A percentile compares a stretch with the other conserved stretches of the same genome.
These are phyloP conservation scores for Clathrus columnatus DNA, from an alignment of 768 basidiomycete species.

Conservation along the genomic window DNA sequence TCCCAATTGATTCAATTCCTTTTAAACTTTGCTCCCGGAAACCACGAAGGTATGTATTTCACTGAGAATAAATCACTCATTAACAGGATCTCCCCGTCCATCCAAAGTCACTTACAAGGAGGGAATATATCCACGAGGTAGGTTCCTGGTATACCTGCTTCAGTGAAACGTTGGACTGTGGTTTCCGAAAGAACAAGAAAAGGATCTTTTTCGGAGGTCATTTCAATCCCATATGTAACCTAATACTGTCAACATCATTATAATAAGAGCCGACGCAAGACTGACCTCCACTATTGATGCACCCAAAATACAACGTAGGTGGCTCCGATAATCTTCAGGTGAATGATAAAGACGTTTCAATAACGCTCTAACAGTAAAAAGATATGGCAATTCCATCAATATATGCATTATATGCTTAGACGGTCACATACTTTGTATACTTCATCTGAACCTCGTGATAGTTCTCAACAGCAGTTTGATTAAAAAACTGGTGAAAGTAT, in stretches of 20 bases:
- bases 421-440: constrained; percentile 27
- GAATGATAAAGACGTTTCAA: not conserved
- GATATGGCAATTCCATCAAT: not conserved
- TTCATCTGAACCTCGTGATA: constrained; percentile 38
- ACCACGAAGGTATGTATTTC: constrained; percentile 15
- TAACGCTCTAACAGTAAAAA: not conserved
- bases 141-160: constrained; percentile 5
- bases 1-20: not conserved
- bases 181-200: constrained; percentile 13
- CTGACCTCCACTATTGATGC: not conserved
- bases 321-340: not conserved
- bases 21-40: constrained; percentile 13
- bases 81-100: not conserved
- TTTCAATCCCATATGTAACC: constrained; percentile 15
- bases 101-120: not conserved
- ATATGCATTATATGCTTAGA: too few relatives aligned
- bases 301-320: not conserved
- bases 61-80: constrained; percentile 3
- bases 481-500: constrained; percentile 45
- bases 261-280: constrained; percentile 7
- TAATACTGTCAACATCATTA: too few relatives aligned
- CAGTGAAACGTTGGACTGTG: not conserved
- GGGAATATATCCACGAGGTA: constrained; percentile 12
- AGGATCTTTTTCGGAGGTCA: constrained; percentile 8
- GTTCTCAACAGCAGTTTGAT: constrained; percentile 30